Evolutionary conservation across 345 rosid genomes (phyloP).

Genomic region (Cochlearia excelsa): DNA sequence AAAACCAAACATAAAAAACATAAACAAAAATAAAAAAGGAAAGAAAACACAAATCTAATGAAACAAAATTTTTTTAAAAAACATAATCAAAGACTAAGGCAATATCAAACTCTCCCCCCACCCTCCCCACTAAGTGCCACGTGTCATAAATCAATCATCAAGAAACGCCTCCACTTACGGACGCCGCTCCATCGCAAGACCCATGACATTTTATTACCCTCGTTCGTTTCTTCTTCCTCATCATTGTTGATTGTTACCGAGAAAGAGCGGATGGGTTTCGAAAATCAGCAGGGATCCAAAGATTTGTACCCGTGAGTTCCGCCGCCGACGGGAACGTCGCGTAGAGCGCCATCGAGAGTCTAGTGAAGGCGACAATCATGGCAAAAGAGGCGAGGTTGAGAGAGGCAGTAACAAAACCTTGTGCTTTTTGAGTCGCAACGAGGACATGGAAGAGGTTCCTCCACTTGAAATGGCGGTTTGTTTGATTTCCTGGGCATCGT

Average conservation of each 20-base stretch:
- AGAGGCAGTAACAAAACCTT: constrained; percentile 90
- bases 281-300: constrained; percentile 17
- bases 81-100: constrained; percentile 81
- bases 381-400: constrained; percentile 98
- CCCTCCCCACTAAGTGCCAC: constrained; percentile 64
- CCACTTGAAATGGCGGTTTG: too few species aligned
- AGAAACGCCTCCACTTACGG: constrained; percentile 36
- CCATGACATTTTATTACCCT: constrained; percentile 37
- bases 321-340: constrained; percentile 88
- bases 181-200: constrained; percentile 40
- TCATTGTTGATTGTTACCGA: background rate
- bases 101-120: constrained; percentile 55
- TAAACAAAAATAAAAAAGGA: too few species aligned
- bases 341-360: constrained; percentile 82
- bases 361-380: constrained; percentile 94
- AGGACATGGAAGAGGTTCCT: constrained; percentile 68
- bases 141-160: constrained; percentile 58
- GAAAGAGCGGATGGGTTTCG: constrained; percentile 66
- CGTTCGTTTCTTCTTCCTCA: constrained; percentile 13
- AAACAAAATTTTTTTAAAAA: too few species aligned
- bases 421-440: constrained; percentile 88
- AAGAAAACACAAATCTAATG: too few species aligned
- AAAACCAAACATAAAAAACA: too few species aligned
- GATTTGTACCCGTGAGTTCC: constrained; percentile 59
- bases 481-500: too few species aligned